These are phyloP conservation scores for Aspergillus sp. DNA, from an alignment of 2,329 filamentous ascomycete genomes.

Conservation along the genomic window DNA sequence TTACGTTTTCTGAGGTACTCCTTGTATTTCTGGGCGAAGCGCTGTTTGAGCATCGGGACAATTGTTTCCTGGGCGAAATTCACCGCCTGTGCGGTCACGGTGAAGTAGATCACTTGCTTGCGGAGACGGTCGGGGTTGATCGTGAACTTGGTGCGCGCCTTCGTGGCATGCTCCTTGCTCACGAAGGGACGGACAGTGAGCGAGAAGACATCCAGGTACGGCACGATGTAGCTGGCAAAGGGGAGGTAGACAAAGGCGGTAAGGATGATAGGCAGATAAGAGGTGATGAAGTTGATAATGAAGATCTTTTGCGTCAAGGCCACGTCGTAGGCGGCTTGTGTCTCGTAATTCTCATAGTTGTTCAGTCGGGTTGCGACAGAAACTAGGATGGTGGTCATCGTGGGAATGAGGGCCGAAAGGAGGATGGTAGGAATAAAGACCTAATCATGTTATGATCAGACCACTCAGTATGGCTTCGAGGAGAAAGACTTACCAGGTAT, in stretches of 20 bases:
- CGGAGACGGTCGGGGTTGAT: constrained; percentile 82
- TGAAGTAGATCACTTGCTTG: constrained; percentile 95
- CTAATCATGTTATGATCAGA: constrained; percentile 42
- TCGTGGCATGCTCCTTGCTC: constrained; percentile 69
- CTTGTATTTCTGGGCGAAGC: constrained; percentile 70
- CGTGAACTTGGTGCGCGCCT: constrained; percentile 61
- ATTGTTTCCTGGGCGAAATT: constrained; percentile 83
- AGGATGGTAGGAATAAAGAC: constrained; percentile 87
- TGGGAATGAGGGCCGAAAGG: constrained; percentile 75
- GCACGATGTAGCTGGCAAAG: constrained; percentile 81
- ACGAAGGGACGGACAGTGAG: constrained; percentile 74
- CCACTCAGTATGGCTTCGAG: constrained; percentile 1
- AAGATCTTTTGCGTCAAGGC: constrained; percentile 92
- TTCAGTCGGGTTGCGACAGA: constrained; percentile 75
- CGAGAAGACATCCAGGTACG: constrained; percentile 84
- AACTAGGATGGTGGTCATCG: constrained; percentile 78
- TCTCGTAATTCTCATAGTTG: constrained; percentile 89
- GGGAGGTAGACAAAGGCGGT: constrained; percentile 95
- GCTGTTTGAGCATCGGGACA: constrained; percentile 81
- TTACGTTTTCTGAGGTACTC: constrained; percentile 29
- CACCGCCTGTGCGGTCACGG: constrained; percentile 90
- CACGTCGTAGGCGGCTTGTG: constrained; percentile 75
- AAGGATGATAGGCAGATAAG: constrained; percentile 84
- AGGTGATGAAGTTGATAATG: constrained; percentile 96
- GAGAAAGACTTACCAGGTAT: constrained; percentile 62